Conservation (phyloP, 352 stramenopile species). For the Phytophthora sp. region DNA sequence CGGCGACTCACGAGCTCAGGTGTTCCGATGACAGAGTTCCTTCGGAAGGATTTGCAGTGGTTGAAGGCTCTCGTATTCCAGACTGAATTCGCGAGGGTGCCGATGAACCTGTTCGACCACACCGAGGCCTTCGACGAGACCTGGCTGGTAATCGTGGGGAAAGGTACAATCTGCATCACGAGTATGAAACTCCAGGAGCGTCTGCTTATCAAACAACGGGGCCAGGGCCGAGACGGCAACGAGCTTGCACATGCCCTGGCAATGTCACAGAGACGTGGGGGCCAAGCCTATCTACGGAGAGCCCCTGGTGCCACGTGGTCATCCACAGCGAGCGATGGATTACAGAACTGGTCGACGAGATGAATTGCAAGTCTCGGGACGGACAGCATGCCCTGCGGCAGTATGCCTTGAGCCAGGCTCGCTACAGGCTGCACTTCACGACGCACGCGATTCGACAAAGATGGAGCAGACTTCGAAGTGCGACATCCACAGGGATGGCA, state of each 20-base stretch:
- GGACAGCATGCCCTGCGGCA: neutral
- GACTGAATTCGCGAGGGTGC: neutral
- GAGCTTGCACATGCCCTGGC: neutral
- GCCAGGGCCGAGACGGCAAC: neutral
- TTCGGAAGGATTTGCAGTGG: neutral
- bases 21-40: neutral
- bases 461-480: neutral
- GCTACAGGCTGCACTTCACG: neutral
- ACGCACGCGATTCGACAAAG: neutral
- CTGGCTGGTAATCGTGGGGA: neutral
- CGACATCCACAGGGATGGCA: neutral
- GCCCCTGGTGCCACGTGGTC: neutral
- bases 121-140: neutral
- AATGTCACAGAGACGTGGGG: neutral
- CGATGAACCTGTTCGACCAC: conserved; percentile 5
- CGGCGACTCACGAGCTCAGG: neutral
- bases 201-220: neutral
- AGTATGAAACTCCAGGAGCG: neutral
- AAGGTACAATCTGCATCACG: neutral
- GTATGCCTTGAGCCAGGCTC: conserved; percentile 1
- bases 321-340: neutral
- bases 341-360: neutral
- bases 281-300: neutral
- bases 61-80: conserved; percentile 3
- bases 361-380: neutral